A percentile compares a stretch with the other conserved stretches of the same genome.
These are phyloP conservation scores for Syzygium malaccense DNA, from an alignment of 441 rosid species.

Conservation along the genomic window DNA sequence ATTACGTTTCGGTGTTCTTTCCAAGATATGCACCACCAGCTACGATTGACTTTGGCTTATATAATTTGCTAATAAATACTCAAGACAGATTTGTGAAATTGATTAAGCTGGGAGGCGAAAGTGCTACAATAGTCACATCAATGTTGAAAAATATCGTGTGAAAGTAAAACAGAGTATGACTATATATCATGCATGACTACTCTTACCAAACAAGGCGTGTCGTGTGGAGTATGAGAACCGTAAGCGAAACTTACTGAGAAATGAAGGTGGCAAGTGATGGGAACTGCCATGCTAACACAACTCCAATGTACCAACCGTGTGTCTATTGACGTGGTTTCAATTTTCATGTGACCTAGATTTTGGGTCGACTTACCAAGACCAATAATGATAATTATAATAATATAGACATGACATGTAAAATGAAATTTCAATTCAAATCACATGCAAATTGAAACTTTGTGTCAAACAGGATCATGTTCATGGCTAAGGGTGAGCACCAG, in stretches of 20 bases:
- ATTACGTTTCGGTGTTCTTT: not conserved
- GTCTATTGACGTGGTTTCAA: not conserved
- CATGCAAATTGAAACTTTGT: not conserved
- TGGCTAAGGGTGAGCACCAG: not conserved
- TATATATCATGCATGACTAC: not conserved
- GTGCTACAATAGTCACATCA: not conserved
- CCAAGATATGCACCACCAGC: not conserved
- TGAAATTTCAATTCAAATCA: not conserved
- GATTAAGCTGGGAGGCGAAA: not conserved
- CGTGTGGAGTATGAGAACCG: not conserved
- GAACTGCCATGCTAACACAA: not conserved
- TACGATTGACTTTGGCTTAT: not conserved
- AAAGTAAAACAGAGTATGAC: not conserved
- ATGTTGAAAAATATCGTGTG: not conserved
- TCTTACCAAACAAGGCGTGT: not conserved
- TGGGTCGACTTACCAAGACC: not conserved
- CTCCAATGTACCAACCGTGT: not conserved
- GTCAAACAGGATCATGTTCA: not conserved
- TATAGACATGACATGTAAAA: not conserved
- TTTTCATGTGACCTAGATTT: not conserved
- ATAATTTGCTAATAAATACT: not conserved
- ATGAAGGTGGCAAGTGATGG: not conserved
- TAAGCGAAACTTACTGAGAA: not conserved
- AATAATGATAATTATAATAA: not conserved
- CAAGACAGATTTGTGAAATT: not conserved